Conservation (phyloP, 352 stramenopile species). For the Phytophthora gonapodyides region DNA sequence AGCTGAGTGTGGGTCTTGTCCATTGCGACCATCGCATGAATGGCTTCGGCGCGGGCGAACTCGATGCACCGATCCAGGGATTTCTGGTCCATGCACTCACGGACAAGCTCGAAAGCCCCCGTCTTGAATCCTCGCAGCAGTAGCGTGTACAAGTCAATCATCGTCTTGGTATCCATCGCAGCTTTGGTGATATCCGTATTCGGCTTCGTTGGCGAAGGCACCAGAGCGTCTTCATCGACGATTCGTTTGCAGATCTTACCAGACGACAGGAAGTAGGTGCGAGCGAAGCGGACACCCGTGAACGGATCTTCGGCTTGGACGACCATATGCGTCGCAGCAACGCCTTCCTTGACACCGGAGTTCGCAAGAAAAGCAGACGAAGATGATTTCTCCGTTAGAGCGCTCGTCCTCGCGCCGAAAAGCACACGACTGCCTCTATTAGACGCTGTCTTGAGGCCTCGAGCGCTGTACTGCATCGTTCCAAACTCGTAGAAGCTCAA, state of each 20-base stretch:
- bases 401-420: constrained; percentile 57
- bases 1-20: constrained; percentile 23
- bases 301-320: constrained; percentile 77
- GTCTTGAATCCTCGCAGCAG: constrained; percentile 51
- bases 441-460: constrained; percentile 34
- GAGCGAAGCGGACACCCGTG: constrained; percentile 59
- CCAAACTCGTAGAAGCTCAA: constrained; percentile 84
- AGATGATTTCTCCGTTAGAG: constrained; percentile 39
- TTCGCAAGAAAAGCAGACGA: constrained; percentile 40
- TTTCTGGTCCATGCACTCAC: constrained; percentile 17
- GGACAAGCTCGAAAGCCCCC: constrained; percentile 23
- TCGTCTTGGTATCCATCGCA: constrained; percentile 26
- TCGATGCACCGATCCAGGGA: constrained; percentile 33
- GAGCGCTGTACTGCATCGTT: constrained; percentile 61
- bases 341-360: constrained; percentile 22
- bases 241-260: constrained; percentile 53
- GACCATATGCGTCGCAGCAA: constrained; percentile 64
- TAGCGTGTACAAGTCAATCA: constrained; percentile 37
- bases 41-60: constrained; percentile 23
- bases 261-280: constrained; percentile 74
- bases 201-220: constrained; percentile 30
- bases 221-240: constrained; percentile 68
- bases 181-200: constrained; percentile 14
- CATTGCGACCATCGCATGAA: constrained; percentile 27
- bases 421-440: constrained; percentile 61